Conservation (phyloP, 106 monocot genomes). For the Alisma plantagoaquatica region DNA sequence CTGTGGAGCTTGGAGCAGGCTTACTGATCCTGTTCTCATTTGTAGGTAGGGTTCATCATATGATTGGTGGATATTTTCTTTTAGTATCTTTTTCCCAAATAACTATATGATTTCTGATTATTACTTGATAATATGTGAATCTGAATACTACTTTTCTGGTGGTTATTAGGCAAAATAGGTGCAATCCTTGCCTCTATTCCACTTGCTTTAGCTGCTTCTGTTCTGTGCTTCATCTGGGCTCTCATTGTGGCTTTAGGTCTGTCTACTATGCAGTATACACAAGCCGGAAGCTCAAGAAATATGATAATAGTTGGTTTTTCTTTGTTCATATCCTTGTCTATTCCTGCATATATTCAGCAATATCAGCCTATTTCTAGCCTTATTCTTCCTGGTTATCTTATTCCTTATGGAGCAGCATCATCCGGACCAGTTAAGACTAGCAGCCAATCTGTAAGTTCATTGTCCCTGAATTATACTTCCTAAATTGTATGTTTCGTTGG, state of each 20-base stretch:
- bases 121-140: too few relatives aligned
- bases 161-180: conserved; percentile 96
- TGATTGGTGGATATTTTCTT: not conserved
- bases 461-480: not conserved
- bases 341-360: conserved; percentile 90
- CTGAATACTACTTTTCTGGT: too few relatives aligned
- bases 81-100: not conserved
- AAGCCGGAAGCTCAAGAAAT: conserved; percentile 85
- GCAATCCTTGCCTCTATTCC: conserved; percentile 95
- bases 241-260: conserved; percentile 74
- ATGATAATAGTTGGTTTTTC: conserved; percentile 93
- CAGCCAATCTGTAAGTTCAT: conserved; percentile 48
- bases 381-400: conserved; percentile 79
- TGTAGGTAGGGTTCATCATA: conserved; percentile 42
- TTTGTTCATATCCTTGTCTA: conserved; percentile 80
- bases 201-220: conserved; percentile 77
- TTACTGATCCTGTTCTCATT: conserved; percentile 84
- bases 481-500: not conserved
- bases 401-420: conserved; percentile 90
- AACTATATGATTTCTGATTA: too few relatives aligned
- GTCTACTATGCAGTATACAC: conserved; percentile 79
- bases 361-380: conserved; percentile 68
- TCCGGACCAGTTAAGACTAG: conserved; percentile 65
- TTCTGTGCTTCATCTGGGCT: conserved; percentile 95
- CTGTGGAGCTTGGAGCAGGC: conserved; percentile 63